Percentiles rank a stretch among this genome's conserved stretches.
These are phyloP conservation scores for Barnettozyma wickerhamii DNA, from an alignment of 805 yeast genomes.

Conservation along the genomic window DNA sequence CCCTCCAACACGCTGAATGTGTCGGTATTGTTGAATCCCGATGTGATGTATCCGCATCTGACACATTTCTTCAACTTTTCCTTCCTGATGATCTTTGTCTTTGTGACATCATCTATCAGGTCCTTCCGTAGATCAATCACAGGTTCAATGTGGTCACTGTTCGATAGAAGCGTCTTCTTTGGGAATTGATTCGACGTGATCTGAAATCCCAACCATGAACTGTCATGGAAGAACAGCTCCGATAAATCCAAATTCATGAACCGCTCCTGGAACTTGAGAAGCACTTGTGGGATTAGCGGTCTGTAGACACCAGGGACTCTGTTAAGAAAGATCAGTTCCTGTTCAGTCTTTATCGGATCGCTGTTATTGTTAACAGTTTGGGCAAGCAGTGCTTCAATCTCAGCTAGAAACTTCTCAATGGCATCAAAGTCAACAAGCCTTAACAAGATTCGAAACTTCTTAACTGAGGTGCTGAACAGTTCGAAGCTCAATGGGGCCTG, in stretches of 20 bases:
- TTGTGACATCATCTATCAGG: constrained; percentile 30
- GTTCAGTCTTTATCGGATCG: constrained; percentile 21
- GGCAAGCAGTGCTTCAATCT: constrained; percentile 35
- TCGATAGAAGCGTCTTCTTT: constrained; percentile 31
- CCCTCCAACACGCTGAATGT: constrained; percentile 24
- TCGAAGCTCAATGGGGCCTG: constrained; percentile 42
- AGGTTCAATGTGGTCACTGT: constrained; percentile 29
- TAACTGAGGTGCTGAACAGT: constrained; percentile 48
- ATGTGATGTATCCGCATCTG: constrained; percentile 50
- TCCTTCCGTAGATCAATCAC: constrained; percentile 27
- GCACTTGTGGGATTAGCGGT: constrained; percentile 26
- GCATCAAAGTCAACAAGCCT: constrained; percentile 36
- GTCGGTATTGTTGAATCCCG: constrained; percentile 26
- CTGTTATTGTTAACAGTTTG: constrained; percentile 10
- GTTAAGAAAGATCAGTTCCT: constrained; percentile 22
- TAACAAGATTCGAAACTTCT: constrained; percentile 33
- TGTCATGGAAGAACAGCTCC: constrained; percentile 58
- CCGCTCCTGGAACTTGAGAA: constrained; percentile 31
- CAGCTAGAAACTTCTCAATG: constrained; percentile 60
- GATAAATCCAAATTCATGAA: constrained; percentile 25
- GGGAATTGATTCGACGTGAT: constrained; percentile 26
- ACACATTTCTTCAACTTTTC: constrained; percentile 40
- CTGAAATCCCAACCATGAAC: constrained; percentile 54
- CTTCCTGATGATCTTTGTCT: constrained; percentile 21
- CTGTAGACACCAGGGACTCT: constrained; percentile 24